Percentiles rank a stretch among this genome's conserved stretches.
Evolutionary conservation across 2,329 filamentous ascomycete species (phyloP).

Genomic region (Fusarium torreyae): DNA sequence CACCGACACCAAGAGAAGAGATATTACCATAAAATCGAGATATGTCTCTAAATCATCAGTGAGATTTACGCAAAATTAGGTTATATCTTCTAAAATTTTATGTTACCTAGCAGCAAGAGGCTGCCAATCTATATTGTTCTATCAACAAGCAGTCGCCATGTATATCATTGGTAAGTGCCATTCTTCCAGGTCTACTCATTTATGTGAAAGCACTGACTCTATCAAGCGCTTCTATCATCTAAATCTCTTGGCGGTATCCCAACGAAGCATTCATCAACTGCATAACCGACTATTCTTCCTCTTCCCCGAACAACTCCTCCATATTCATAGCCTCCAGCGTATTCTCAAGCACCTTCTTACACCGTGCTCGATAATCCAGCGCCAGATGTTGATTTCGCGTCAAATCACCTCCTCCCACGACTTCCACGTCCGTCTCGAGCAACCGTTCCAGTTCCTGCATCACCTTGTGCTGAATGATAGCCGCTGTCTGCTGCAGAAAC

Average conservation of each 20-base stretch:
- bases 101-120: too few relatives aligned
- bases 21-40: too few relatives aligned
- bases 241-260: slow-evolving; percentile 58
- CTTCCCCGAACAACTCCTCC: slow-evolving; percentile 51
- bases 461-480: slow-evolving; percentile 62
- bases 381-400: slow-evolving; percentile 65
- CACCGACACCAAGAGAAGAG: too few relatives aligned
- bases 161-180: too few relatives aligned
- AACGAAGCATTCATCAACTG: background rate
- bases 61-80: too few relatives aligned
- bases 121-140: too few relatives aligned
- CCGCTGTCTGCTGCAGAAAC: slow-evolving; percentile 55
- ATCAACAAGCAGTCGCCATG: too few relatives aligned
- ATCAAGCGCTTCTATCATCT: slow-evolving; percentile 48
- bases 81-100: too few relatives aligned
- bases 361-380: slow-evolving; percentile 64
- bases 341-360: slow-evolving; percentile 63
- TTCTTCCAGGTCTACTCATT: too few relatives aligned
- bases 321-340: slow-evolving; percentile 59
- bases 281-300: slow-evolving; percentile 24
- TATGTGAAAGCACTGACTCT: too few relatives aligned
- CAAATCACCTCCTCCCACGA: slow-evolving; percentile 58
- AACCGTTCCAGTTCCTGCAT: slow-evolving; percentile 62
- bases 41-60: too few relatives aligned
- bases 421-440: slow-evolving; percentile 62